Conservation (phyloP, 495 filamentous ascomycete genomes). For the Aspergillus nanangensis region DNA sequence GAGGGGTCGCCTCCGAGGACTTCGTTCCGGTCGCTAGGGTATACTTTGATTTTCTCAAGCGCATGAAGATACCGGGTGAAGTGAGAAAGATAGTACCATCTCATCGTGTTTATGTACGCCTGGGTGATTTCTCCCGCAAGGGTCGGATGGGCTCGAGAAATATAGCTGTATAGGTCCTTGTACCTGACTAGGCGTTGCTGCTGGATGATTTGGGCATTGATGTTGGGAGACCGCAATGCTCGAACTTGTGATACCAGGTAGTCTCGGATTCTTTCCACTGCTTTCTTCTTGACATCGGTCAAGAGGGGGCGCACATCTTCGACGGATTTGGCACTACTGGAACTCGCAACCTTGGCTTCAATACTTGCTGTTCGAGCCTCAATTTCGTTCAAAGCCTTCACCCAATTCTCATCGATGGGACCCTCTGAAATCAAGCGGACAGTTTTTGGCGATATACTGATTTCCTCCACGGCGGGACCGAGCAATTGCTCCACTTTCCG, state of each 20-base stretch:
- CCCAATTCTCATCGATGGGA: slow-evolving; percentile 85
- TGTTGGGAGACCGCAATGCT: slow-evolving; percentile 84
- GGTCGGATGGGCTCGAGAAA: slow-evolving; percentile 69
- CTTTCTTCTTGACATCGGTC: slow-evolving; percentile 78
- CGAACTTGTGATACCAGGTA: slow-evolving; percentile 93
- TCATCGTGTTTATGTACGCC: slow-evolving; percentile 97
- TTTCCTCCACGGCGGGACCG: slow-evolving; percentile 87
- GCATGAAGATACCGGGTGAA: slow-evolving; percentile 84
- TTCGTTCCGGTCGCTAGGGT: slow-evolving; percentile 77
- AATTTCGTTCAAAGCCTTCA: slow-evolving; percentile 77
- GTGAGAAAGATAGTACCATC: slow-evolving; percentile 93
- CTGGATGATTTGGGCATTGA: slow-evolving; percentile 94
- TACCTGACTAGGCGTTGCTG: slow-evolving; percentile 82
- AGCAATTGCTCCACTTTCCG: slow-evolving; percentile 83
- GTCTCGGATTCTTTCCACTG: slow-evolving; percentile 89
- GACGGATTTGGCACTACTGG: slow-evolving; percentile 63
- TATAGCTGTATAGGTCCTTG: slow-evolving; percentile 81
- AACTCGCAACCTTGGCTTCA: slow-evolving; percentile 57
- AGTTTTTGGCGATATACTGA: slow-evolving; percentile 76
- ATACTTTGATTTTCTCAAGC: slow-evolving; percentile 78
- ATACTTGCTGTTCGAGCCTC: slow-evolving; percentile 72
- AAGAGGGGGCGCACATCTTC: slow-evolving; percentile 83
- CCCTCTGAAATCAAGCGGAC: slow-evolving; percentile 83
- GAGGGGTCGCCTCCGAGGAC: slow-evolving; percentile 75
- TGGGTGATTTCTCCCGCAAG: slow-evolving; percentile 85